These are phyloP conservation scores for Ascochyta viciae-villosae DNA, from an alignment of 2,329 filamentous ascomycete genomes.

Conservation along the genomic window DNA sequence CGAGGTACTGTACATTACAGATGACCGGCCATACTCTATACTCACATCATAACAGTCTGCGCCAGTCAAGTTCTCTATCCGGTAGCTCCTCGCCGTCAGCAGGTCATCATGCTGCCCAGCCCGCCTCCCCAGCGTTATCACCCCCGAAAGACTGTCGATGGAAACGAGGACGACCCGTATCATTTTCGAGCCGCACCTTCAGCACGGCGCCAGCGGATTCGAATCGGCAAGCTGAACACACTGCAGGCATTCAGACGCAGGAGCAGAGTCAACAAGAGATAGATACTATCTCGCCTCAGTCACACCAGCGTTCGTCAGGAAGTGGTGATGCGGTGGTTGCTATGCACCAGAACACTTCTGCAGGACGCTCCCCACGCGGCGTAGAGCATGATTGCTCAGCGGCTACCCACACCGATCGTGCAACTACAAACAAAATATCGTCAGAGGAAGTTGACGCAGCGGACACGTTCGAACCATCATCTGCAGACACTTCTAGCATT, in stretches of 20 bases:
- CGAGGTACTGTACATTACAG: neutral
- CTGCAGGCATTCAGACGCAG: neutral
- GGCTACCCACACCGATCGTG: neutral
- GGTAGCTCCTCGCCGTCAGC: neutral
- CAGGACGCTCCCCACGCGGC: neutral
- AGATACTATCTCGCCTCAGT: neutral
- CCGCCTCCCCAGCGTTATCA: slow-evolving; percentile 5
- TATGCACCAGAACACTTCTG: neutral
- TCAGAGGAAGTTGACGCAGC: neutral
- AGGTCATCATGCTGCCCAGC: slow-evolving; percentile 11
- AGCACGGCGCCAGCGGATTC: neutral
- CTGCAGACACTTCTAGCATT: neutral
- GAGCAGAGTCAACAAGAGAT: neutral
- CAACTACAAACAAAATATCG: neutral
- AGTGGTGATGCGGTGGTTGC: neutral
- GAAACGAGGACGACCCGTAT: slow-evolving; percentile 30
- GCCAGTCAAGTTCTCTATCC: neutral
- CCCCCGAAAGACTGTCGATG: slow-evolving; percentile 21
- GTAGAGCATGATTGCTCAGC: neutral
- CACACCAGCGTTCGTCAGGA: neutral
- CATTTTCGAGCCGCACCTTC: slow-evolving; percentile 15
- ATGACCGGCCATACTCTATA: neutral
- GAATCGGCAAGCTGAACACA: neutral
- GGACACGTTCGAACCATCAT: neutral
- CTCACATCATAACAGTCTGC: neutral